These are phyloP conservation scores for Pigoraptor vietnamica DNA, from an alignment of 78 protist species.

Conservation along the genomic window DNA sequence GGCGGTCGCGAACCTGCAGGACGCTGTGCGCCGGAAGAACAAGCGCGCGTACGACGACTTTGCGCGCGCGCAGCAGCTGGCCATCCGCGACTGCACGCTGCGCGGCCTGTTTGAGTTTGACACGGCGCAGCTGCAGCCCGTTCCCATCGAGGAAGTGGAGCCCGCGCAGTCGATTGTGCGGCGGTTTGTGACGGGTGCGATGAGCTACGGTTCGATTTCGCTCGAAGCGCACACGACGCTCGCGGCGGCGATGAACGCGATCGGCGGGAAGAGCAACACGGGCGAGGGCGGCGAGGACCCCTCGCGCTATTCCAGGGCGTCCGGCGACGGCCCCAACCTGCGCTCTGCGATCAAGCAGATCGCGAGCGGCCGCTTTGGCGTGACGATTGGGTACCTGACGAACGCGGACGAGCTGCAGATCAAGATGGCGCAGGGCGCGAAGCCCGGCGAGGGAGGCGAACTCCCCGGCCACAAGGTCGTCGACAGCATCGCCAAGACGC, in stretches of 20 bases:
- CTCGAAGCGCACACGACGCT: slow-evolving; percentile 67
- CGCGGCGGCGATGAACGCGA: slow-evolving; percentile 74
- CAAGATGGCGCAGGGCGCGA: slow-evolving; percentile 92
- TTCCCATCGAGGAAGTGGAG: slow-evolving; percentile 45
- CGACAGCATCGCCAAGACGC: slow-evolving; percentile 55
- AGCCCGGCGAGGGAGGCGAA: slow-evolving; percentile 90
- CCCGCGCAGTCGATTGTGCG: slow-evolving; percentile 58
- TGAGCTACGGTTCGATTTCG: slow-evolving; percentile 75
- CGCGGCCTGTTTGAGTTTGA: slow-evolving; percentile 52
- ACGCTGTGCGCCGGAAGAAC: slow-evolving; percentile 49
- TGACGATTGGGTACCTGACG: slow-evolving; percentile 68
- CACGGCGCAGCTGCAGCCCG: background rate
- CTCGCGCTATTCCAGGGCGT: slow-evolving; percentile 11
- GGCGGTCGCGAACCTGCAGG: slow-evolving; percentile 43
- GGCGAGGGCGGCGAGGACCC: slow-evolving; percentile 91
- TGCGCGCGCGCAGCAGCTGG: background rate
- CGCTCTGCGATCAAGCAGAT: slow-evolving; percentile 79
- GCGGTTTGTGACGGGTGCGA: slow-evolving; percentile 82
- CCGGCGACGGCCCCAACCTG: background rate
- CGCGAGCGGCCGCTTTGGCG: slow-evolving; percentile 92
- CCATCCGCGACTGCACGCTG: slow-evolving; percentile 28
- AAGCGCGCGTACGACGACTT: slow-evolving; percentile 29
- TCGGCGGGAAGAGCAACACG: slow-evolving; percentile 75
- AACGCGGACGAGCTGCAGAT: slow-evolving; percentile 79
- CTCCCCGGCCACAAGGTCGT: slow-evolving; percentile 66